Evolutionary conservation across 1,284 basidiomycete genomes (phyloP).

Genomic region (Dichomitus squalens): DNA sequence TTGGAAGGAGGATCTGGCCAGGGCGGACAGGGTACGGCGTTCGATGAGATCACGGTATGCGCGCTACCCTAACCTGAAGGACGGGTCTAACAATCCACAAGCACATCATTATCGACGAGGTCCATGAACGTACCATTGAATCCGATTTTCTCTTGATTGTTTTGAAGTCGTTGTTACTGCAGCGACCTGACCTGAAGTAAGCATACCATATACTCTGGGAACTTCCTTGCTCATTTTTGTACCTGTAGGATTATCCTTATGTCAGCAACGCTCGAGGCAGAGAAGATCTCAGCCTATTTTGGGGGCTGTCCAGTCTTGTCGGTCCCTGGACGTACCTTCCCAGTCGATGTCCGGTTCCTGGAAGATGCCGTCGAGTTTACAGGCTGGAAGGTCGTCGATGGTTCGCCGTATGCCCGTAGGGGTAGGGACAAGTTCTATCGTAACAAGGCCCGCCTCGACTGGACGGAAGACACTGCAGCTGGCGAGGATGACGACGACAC

Average conservation of each 20-base stretch:
- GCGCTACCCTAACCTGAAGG: slow-evolving; percentile 1
- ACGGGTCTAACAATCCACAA: slow-evolving; percentile 30
- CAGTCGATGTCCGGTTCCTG: slow-evolving; percentile 86
- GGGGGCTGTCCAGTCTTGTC: slow-evolving; percentile 87
- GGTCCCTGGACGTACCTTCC: slow-evolving; percentile 97
- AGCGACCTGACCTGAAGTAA: slow-evolving; percentile 85
- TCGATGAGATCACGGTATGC: slow-evolving; percentile 89
- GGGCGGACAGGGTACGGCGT: slow-evolving; percentile 72
- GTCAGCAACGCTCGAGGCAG: slow-evolving; percentile 96
- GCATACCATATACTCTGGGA: slow-evolving; percentile 13
- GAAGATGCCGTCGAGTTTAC: slow-evolving; percentile 93
- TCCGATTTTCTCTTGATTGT: slow-evolving; percentile 98
- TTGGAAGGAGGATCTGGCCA: slow-evolving; percentile 78
- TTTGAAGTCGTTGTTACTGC: slow-evolving; percentile 83
- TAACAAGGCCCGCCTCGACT: slow-evolving; percentile 65
- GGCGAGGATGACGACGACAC: slow-evolving; percentile 76
- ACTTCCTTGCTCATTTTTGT: not conserved
- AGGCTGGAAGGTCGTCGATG: slow-evolving; percentile 84
- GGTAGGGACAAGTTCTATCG: slow-evolving; percentile 73
- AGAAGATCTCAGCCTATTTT: slow-evolving; percentile 94
- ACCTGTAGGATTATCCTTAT: slow-evolving; percentile 87
- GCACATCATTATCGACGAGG: slow-evolving; percentile 91
- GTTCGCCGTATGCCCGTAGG: slow-evolving; percentile 83
- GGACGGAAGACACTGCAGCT: slow-evolving; percentile 69
- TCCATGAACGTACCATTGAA: slow-evolving; percentile 96